Percentiles rank a stretch among this genome's conserved stretches.
Conservation (phyloP, 495 filamentous ascomycete species). For the Hypoxylon intermedium region DNA sequence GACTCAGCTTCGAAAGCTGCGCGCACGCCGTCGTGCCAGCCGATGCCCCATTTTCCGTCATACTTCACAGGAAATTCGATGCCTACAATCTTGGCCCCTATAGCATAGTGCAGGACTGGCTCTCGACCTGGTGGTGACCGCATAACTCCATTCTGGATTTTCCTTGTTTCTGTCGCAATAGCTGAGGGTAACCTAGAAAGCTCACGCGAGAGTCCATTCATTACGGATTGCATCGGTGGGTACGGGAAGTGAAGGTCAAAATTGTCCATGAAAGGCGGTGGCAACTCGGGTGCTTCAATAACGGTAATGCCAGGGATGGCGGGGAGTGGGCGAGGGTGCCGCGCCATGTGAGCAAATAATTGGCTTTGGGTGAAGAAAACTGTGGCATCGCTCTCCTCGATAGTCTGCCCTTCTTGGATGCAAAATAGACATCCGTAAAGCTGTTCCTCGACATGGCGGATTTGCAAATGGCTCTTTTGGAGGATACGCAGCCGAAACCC, state of each 20-base stretch:
- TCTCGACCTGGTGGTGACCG: constrained; percentile 48
- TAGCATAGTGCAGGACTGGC: constrained; percentile 48
- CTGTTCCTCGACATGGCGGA: constrained; percentile 46
- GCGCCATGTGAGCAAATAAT: constrained; percentile 50
- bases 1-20: constrained; percentile 52
- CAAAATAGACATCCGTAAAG: constrained; percentile 53
- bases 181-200: constrained; percentile 46
- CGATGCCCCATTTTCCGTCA: constrained; percentile 55
- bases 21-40: constrained; percentile 54
- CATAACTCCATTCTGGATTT: constrained; percentile 40
- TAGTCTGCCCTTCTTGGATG: constrained; percentile 44
- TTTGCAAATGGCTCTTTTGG: constrained; percentile 50
- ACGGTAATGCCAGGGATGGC: constrained; percentile 49
- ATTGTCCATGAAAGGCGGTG: constrained; percentile 42
- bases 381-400: constrained; percentile 51
- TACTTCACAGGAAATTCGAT: constrained; percentile 54
- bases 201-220: constrained; percentile 41
- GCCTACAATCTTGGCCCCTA: constrained; percentile 52
- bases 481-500: constrained; percentile 52
- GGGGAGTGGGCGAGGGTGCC: constrained; percentile 52
- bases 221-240: constrained; percentile 39
- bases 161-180: constrained; percentile 42
- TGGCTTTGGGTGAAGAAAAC: constrained; percentile 51
- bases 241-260: constrained; percentile 56
- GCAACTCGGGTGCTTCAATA: constrained; percentile 39